Conservation (phyloP, 192 early-diverging fungal species). For the Funneliformis mosseae region DNA sequence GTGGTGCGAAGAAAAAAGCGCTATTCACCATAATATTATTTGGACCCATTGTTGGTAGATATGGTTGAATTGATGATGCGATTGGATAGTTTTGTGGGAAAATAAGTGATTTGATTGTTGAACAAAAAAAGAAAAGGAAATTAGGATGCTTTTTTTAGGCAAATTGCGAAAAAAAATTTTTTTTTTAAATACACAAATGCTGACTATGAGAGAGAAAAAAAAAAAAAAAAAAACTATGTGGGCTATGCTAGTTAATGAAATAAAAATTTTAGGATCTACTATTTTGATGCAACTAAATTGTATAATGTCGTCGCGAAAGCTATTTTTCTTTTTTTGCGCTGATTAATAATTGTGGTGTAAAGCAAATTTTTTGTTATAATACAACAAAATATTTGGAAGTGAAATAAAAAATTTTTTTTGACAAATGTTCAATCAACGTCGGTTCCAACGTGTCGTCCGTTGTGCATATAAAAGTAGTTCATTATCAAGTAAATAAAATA, state of each 20-base stretch:
- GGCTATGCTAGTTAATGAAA: neutral
- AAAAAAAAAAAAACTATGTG: neutral
- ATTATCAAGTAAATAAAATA: neutral
- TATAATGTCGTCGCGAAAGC: neutral
- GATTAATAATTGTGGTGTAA: neutral
- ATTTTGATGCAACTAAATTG: neutral
- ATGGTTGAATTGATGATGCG: neutral
- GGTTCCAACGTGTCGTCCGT: constrained; percentile 17
- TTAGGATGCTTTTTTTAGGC: neutral
- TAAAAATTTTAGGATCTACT: neutral
- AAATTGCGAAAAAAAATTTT: neutral
- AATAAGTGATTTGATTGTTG: neutral
- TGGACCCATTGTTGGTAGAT: constrained; percentile 26
- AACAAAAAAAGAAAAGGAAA: constrained; percentile 21
- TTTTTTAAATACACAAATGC: neutral
- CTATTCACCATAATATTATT: constrained; percentile 30
- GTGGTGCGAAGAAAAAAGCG: constrained; percentile 25
- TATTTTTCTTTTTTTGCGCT: neutral
- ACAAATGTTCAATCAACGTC: constrained; percentile 22
- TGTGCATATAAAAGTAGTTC: constrained; percentile 23
- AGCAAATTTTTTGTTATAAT: neutral
- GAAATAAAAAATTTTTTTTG: neutral
- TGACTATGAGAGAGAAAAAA: neutral
- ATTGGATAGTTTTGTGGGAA: neutral
- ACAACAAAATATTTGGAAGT: neutral